These are phyloP conservation scores for Sherardia arvensis DNA, from an alignment of 257 asterid genomes.

Conservation along the genomic window DNA sequence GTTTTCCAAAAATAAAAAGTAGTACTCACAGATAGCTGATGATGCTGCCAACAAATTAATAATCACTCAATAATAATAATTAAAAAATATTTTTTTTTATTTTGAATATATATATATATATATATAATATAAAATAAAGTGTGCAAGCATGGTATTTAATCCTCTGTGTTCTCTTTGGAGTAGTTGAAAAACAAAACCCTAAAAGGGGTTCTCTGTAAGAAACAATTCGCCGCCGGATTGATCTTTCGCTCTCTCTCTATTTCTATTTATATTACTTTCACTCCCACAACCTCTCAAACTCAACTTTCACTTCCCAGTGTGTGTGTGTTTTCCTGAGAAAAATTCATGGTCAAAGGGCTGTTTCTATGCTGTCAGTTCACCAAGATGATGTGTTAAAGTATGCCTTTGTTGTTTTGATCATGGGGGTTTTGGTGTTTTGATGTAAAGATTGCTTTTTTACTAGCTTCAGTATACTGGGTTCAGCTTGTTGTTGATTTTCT, in stretches of 20 bases:
- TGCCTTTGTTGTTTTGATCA: conserved; percentile 9
- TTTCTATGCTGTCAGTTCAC: not conserved
- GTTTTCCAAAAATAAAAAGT: not conserved
- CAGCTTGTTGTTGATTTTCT: not conserved
- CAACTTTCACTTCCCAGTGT: conserved; percentile 22
- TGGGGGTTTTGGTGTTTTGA: not conserved
- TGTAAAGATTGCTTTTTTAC: conserved; percentile 31
- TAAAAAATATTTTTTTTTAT: not conserved
- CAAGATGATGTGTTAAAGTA: conserved; percentile 13
- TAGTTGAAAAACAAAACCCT: conserved; percentile 65
- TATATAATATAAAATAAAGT: not conserved
- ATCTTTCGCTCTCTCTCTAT: conserved; percentile 13
- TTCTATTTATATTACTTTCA: conserved; percentile 12
- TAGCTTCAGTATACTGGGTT: conserved; percentile 11
- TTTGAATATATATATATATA: too few species aligned
- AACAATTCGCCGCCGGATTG: conserved; percentile 76
- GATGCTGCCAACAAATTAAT: not conserved
- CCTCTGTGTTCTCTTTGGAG: conserved; percentile 16
- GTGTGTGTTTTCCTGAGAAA: conserved; percentile 3
- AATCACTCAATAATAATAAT: not conserved
- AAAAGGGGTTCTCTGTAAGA: conserved; percentile 55
- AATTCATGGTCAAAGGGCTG: conserved; percentile 16
- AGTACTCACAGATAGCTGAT: not conserved
- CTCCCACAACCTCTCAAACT: conserved; percentile 18
- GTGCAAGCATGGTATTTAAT: conserved; percentile 29